These are phyloP conservation scores for Cucumis sativus DNA, from an alignment of 306 rosid species.

Conservation along the genomic window Cucumber_9930_V3 NC_026659.2:20308501-20309000, in stretches of 20 bases:
- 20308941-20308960: background rate
- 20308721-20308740: background rate
- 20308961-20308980: background rate
- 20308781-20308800: background rate
- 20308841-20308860: background rate
- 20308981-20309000: background rate
- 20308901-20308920: background rate
- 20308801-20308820: background rate
- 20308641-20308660: background rate
- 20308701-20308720: background rate
- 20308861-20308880: background rate
- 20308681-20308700: background rate
- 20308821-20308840: too few relatives aligned
- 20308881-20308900: background rate
- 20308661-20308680: background rate
- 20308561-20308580: background rate
- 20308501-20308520: slow-evolving; percentile 88
- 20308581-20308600: background rate
- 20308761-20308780: background rate
- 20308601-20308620: background rate
- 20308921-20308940: background rate
- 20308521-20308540: slow-evolving; percentile 66
- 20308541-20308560: slow-evolving; percentile 73
- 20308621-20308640: background rate
- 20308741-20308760: background rate